Percentiles rank a stretch among this genome's conserved stretches.
phyloP scores from a whole-genome alignment of 495 filamentous ascomycete genomes.

The Immersiella caudata region DNA sequence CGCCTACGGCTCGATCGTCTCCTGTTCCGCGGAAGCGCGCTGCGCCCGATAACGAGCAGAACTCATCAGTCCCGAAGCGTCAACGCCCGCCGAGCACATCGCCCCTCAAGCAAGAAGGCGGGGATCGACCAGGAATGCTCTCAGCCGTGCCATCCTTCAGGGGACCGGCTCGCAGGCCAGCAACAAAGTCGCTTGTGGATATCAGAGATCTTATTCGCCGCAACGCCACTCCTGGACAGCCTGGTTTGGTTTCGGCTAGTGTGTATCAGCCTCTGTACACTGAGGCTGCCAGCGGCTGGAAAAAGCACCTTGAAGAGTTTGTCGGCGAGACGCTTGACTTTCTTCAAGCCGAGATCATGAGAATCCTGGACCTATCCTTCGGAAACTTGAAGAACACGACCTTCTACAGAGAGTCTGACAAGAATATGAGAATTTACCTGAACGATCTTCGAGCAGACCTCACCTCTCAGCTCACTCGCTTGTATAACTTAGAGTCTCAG shows the following conservation, averaged over 20 bases:
- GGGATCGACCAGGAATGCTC: conserved; percentile 19
- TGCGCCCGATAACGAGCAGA: not conserved
- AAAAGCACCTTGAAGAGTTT: conserved; percentile 36
- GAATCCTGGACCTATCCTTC: conserved; percentile 42
- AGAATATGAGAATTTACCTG: conserved; percentile 41
- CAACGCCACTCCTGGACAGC: conserved; percentile 48
- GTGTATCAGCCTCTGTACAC: conserved; percentile 47
- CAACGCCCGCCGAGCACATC: not conserved
- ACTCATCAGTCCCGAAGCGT: not conserved
- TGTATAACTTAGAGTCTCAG: conserved; percentile 45
- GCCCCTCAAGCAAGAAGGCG: not conserved
- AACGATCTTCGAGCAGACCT: conserved; percentile 32
- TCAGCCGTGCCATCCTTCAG: not conserved
- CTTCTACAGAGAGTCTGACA: conserved; percentile 42
- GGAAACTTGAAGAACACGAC: conserved; percentile 40
- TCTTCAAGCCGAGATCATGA: conserved; percentile 33
- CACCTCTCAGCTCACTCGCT: conserved; percentile 30
- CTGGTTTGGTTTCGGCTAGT: conserved; percentile 43
- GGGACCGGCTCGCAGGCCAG: conserved; percentile 13
- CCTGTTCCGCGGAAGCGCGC: not conserved
- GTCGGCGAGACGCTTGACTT: conserved; percentile 41
- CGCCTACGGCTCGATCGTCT: not conserved
- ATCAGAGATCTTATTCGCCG: conserved; percentile 41
- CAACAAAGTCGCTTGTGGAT: conserved; percentile 28
- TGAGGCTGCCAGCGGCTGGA: conserved; percentile 44